Percentiles rank a stretch among this genome's conserved stretches.
phyloP scores from a whole-genome alignment of 2,329 filamentous ascomycete species.

The Colletotrichum tanaceti region DNA sequence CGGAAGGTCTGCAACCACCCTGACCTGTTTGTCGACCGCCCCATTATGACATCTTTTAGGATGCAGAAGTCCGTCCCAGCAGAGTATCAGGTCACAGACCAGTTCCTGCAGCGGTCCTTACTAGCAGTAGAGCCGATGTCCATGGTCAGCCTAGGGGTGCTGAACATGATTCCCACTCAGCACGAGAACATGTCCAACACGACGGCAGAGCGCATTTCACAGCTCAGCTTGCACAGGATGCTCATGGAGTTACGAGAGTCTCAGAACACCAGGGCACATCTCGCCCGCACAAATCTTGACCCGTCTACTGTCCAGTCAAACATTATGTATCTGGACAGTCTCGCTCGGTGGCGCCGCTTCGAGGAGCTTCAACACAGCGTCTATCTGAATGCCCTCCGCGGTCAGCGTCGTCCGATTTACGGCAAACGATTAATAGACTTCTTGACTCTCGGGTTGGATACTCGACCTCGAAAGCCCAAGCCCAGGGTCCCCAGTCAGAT shows the following conservation, averaged over 20 bases:
- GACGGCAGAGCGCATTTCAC: slow-evolving; percentile 66
- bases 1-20: slow-evolving; percentile 99
- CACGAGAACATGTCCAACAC: slow-evolving; percentile 73
- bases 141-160: slow-evolving; percentile 77
- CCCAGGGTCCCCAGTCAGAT: slow-evolving; percentile 71
- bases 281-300: slow-evolving; percentile 67
- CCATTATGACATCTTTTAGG: slow-evolving; percentile 96
- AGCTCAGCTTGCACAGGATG: slow-evolving; percentile 76
- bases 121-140: slow-evolving; percentile 71
- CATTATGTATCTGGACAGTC: slow-evolving; percentile 78
- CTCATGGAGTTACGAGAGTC: slow-evolving; percentile 78
- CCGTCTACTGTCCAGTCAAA: slow-evolving; percentile 76
- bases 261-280: slow-evolving; percentile 72
- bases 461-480: slow-evolving; percentile 68
- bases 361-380: slow-evolving; percentile 84
- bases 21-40: slow-evolving; percentile 93
- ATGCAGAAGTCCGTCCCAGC: slow-evolving; percentile 84
- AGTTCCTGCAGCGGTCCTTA: slow-evolving; percentile 74
- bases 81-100: slow-evolving; percentile 79
- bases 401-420: slow-evolving; percentile 84
- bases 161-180: slow-evolving; percentile 80
- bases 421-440: slow-evolving; percentile 82
- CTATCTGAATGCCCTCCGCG: slow-evolving; percentile 83
- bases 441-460: slow-evolving; percentile 72
- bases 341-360: slow-evolving; percentile 74